Base-by-base conservation (phyloP, 78 protist genomes). In the Dictyostelium purpureum region DNA sequence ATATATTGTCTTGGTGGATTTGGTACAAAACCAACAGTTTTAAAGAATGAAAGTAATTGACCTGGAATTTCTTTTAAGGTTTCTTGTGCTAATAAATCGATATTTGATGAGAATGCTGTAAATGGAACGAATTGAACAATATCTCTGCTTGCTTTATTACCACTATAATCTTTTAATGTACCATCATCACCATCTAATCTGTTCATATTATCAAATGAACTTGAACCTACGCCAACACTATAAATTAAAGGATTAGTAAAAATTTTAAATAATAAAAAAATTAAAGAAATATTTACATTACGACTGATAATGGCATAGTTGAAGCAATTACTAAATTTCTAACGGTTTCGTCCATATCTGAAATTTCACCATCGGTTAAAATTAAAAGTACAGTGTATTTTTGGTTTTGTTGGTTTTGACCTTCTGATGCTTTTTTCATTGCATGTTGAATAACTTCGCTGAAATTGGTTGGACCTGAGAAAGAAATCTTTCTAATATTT, bases 201-300 rank as follows among this genome's bases (percentile, higher is more conserved):
- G 6, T 73, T 70, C 98, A 97, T 97, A 40, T 70, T 87, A 4
- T 1, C 1, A 35, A 97, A 97, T 18, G 87, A 63, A 4, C 83
- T 94, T 12, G 21, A 51, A 24, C 98, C 98, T n/a, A 97, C 96
- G 19, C 98, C 98, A 35, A 97, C 80, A n/a, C n/a, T n/a, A n/a
- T 83, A 26, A n/a, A 71, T 83, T 12, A 79, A 49, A 4, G 94
- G 24, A 18, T 54, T 24, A 2, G 24, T 31, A 6, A 45, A 38
- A n/a, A 69, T 90, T 1, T 57, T 61, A 24, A 76, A 11, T 10
- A 51, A 51, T 11, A 54, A 31, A 2, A 74, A 59, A 28, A 79
- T 54, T 6, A 49, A 71, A 10, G n/a, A n/a, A n/a, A n/a, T n/a
- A n/a, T n/a, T n/a, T n/a, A n/a, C n/a, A 59, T 80, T 10, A 80